These are phyloP conservation scores for Didymella keratinophila DNA, from an alignment of 2,329 filamentous ascomycete genomes.

Conservation along the genomic window DNA sequence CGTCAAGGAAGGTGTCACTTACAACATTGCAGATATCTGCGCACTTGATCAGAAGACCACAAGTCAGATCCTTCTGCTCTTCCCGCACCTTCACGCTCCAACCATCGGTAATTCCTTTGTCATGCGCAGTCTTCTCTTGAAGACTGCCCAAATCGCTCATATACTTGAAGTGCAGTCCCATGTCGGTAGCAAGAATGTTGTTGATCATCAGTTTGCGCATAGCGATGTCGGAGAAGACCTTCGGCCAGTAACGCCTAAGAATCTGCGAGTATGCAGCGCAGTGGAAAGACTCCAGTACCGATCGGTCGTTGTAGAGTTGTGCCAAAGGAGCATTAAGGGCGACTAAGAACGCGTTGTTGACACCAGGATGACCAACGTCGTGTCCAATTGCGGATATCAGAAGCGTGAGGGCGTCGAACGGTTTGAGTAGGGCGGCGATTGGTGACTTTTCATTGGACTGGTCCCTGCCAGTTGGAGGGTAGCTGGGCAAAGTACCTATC, in stretches of 20 bases:
- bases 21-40: constrained; percentile 98
- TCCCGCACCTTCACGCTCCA: constrained; percentile 81
- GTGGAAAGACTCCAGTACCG: constrained; percentile 95
- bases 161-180: constrained; percentile 96
- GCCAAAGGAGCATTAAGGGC: constrained; percentile 91
- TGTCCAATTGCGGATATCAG: constrained; percentile 97
- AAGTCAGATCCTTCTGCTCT: constrained; percentile 80
- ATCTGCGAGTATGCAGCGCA: constrained; percentile 98
- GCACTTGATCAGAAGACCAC: constrained; percentile 94
- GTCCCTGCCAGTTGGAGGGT: constrained; percentile 55
- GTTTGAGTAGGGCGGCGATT: constrained; percentile 77
- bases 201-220: constrained; percentile 94
- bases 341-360: constrained; percentile 96
- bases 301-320: constrained; percentile 95
- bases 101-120: constrained; percentile 67
- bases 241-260: constrained; percentile 88
- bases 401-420: constrained; percentile 87
- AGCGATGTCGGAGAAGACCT: constrained; percentile 76
- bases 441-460: constrained; percentile 61
- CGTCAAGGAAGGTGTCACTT: not conserved
- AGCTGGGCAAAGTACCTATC: constrained; percentile 77
- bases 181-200: constrained; percentile 96
- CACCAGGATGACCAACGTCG: constrained; percentile 95
- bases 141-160: constrained; percentile 87
- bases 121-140: constrained; percentile 77